Evolutionary conservation across 164 flowering plant species (phyloP).

Genomic region (Macadamia integrifolia): DNA sequence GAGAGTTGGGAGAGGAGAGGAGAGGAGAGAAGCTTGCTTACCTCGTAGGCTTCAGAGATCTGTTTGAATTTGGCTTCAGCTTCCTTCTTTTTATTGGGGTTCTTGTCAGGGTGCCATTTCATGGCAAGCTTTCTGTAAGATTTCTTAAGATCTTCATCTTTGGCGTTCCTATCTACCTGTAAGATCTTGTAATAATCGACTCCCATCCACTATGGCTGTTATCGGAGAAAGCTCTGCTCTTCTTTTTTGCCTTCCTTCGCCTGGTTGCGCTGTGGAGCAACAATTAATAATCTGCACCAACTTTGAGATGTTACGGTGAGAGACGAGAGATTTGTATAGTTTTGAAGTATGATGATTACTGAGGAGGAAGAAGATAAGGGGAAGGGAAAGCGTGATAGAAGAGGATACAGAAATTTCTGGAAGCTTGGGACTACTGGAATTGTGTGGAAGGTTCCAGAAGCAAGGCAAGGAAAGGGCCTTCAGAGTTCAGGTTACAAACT

Average conservation of each 20-base stretch:
- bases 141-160: constrained; percentile 53
- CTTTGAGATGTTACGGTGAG: too few species aligned
- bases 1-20: not conserved
- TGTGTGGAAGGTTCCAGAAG: constrained; percentile 34
- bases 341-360: too few species aligned
- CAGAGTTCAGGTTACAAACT: too few species aligned
- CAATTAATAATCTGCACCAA: too few species aligned
- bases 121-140: constrained; percentile 44
- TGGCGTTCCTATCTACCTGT: constrained; percentile 42
- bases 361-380: not conserved
- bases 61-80: constrained; percentile 56
- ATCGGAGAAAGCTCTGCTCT: too few species aligned
- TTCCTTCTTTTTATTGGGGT: constrained; percentile 34
- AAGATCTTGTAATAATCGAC: constrained; percentile 50
- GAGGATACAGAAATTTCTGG: constrained; percentile 14
- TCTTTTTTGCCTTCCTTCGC: too few species aligned
- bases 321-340: too few species aligned
- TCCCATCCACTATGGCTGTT: constrained; percentile 27
- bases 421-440: constrained; percentile 7
- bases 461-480: too few species aligned
- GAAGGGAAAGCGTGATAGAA: not conserved
- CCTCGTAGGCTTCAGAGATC: constrained; percentile 58
- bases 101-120: not conserved
- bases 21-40: constrained; percentile 3
- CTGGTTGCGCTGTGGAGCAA: too few species aligned